phyloP scores from a whole-genome alignment of 75 land plant genomes.

The Chamaecyparis obtusa region DNA sequence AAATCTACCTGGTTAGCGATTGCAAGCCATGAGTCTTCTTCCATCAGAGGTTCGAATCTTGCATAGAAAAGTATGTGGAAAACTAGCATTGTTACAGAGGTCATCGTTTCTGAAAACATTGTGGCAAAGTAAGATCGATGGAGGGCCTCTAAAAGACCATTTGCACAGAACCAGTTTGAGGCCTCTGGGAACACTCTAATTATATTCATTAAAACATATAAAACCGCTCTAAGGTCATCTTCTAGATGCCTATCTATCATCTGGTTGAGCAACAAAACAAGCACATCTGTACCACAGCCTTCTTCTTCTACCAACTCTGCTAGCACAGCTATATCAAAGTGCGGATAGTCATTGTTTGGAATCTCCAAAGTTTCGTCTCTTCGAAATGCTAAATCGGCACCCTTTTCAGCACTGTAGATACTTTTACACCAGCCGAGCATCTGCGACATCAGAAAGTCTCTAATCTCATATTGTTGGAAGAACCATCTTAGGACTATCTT shows the following conservation, averaged over 20 bases:
- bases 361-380: not conserved
- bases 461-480: constrained; percentile 53
- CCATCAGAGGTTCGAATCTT: constrained; percentile 22
- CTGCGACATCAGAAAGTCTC: constrained; percentile 32
- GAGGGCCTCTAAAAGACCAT: constrained; percentile 46
- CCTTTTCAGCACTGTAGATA: constrained; percentile 15
- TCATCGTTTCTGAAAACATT: constrained; percentile 10
- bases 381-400: constrained; percentile 7
- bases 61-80: constrained; percentile 38
- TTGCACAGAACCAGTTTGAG: constrained; percentile 50
- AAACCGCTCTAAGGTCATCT: constrained; percentile 45
- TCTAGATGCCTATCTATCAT: constrained; percentile 33
- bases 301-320: constrained; percentile 49
- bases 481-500: constrained; percentile 53
- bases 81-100: constrained; percentile 20
- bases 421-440: constrained; percentile 48
- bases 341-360: not conserved
- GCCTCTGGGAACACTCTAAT: constrained; percentile 37
- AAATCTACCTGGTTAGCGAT: constrained; percentile 56
- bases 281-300: constrained; percentile 36
- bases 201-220: constrained; percentile 30
- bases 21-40: constrained; percentile 56
- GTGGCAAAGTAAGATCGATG: constrained; percentile 17
- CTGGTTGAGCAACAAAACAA: constrained; percentile 43
- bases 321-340: constrained; percentile 21